A percentile compares a stretch with the other conserved stretches of the same genome.
Conservation (phyloP, 345 rosid species). For the Heritiera littoralis region DNA sequence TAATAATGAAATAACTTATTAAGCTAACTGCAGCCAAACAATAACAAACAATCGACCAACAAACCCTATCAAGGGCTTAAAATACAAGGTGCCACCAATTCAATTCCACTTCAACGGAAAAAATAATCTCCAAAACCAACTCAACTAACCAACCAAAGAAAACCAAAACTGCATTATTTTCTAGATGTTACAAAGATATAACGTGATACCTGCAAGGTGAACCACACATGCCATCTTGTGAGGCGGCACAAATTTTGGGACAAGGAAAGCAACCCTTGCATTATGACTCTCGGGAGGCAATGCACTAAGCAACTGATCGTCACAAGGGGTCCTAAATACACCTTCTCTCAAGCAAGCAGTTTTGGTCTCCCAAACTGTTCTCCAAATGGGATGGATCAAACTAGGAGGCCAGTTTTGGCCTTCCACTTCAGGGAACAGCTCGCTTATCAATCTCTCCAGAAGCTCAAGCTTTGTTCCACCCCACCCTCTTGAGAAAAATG, state of each 20-base stretch:
- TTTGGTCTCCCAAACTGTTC: conserved; percentile 82
- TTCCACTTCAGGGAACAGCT: conserved; percentile 69
- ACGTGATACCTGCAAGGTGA: conserved; percentile 88
- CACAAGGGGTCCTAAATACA: conserved; percentile 79
- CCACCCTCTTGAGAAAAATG: conserved; percentile 17
- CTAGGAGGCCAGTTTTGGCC: conserved; percentile 79
- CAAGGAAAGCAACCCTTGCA: conserved; percentile 87
- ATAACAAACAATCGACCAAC: not conserved
- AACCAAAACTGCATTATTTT: not conserved
- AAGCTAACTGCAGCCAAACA: not conserved
- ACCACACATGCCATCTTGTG: conserved; percentile 94
- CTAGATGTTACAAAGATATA: not conserved
- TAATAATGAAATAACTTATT: not conserved
- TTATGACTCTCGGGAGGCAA: conserved; percentile 87
- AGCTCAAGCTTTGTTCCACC: conserved; percentile 29
- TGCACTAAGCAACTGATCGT: conserved; percentile 69
- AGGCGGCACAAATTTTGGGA: conserved; percentile 69
- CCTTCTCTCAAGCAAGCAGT: conserved; percentile 84
- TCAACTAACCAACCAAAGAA: not conserved
- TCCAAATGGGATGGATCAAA: conserved; percentile 76
- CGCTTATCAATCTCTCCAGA: conserved; percentile 71
- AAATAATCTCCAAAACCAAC: not conserved
- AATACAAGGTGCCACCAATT: not conserved
- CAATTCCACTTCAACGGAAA: not conserved
- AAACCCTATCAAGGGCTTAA: not conserved